phyloP scores from a whole-genome alignment of 2,329 filamentous ascomycete species.

The Fusarium transvaalense region DNA sequence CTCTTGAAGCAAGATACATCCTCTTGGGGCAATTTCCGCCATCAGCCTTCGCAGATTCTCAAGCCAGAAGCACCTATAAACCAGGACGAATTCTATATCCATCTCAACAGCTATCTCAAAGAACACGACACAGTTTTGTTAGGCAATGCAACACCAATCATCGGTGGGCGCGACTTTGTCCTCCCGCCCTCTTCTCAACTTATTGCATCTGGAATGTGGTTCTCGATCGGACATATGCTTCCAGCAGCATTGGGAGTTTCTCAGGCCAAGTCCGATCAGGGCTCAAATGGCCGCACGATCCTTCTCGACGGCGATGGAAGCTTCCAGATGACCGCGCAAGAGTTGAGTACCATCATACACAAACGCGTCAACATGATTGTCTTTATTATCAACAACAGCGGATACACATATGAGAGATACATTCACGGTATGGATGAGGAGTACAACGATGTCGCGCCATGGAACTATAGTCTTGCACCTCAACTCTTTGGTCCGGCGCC shows the following conservation, averaged over 20 bases:
- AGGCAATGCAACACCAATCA: slow-evolving; percentile 22
- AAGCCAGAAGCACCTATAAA: background rate
- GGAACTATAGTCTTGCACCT: slow-evolving; percentile 13
- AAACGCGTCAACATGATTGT: background rate
- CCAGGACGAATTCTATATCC: slow-evolving; percentile 15
- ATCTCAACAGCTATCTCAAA: background rate
- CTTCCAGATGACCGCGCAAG: slow-evolving; percentile 23
- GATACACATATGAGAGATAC: slow-evolving; percentile 7
- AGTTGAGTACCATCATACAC: slow-evolving; percentile 22
- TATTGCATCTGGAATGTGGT: slow-evolving; percentile 27
- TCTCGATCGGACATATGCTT: slow-evolving; percentile 22
- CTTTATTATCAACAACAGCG: slow-evolving; percentile 11
- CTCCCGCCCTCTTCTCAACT: slow-evolving; percentile 1
- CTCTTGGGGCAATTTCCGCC: slow-evolving; percentile 7
- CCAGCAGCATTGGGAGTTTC: slow-evolving; percentile 11
- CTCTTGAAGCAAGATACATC: background rate
- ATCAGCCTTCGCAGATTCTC: background rate
- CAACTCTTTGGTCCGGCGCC: background rate
- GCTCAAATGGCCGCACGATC: slow-evolving; percentile 1
- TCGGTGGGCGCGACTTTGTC: slow-evolving; percentile 13
- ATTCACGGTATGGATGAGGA: slow-evolving; percentile 17
- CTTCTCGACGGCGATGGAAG: slow-evolving; percentile 17
- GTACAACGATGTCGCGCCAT: slow-evolving; percentile 21
- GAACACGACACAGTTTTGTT: slow-evolving; percentile 1
- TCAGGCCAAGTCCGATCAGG: background rate